These are phyloP conservation scores for Lyophyllum semitale DNA, from an alignment of 768 basidiomycete species.

Conservation along the genomic window DNA sequence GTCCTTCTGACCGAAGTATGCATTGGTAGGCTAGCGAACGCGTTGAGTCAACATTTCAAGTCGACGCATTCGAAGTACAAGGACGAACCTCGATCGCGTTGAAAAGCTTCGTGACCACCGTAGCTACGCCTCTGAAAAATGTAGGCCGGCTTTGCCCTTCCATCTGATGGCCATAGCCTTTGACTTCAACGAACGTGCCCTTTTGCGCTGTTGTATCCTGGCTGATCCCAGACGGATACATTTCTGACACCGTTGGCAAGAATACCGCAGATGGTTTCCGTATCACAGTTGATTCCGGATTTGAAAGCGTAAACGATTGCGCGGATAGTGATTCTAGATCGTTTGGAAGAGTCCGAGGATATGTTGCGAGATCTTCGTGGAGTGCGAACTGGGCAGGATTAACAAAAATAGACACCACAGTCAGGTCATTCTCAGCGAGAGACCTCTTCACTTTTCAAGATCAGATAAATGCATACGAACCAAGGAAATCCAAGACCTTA, in stretches of 20 bases:
- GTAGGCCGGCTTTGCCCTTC: constrained; percentile 85
- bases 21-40: constrained; percentile 73
- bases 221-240: constrained; percentile 91
- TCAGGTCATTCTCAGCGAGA: constrained; percentile 76
- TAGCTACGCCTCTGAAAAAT: constrained; percentile 95
- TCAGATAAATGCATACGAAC: background rate
- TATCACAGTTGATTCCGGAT: constrained; percentile 17
- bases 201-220: constrained; percentile 74
- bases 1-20: constrained; percentile 98
- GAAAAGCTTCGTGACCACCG: constrained; percentile 93
- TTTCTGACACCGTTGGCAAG: constrained; percentile 73
- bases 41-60: background rate
- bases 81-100: constrained; percentile 79
- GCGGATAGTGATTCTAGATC: constrained; percentile 68
- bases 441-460: constrained; percentile 67
- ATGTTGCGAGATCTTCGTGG: constrained; percentile 88
- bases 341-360: constrained; percentile 81
- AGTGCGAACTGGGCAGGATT: constrained; percentile 98
- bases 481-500: constrained; percentile 35
- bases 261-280: constrained; percentile 73
- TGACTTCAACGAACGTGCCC: constrained; percentile 91
- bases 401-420: constrained; percentile 94
- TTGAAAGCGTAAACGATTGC: constrained; percentile 29
- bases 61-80: background rate
- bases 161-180: constrained; percentile 91